Conservation (phyloP, 75 land plant species). For the Picea sitchensis region DNA sequence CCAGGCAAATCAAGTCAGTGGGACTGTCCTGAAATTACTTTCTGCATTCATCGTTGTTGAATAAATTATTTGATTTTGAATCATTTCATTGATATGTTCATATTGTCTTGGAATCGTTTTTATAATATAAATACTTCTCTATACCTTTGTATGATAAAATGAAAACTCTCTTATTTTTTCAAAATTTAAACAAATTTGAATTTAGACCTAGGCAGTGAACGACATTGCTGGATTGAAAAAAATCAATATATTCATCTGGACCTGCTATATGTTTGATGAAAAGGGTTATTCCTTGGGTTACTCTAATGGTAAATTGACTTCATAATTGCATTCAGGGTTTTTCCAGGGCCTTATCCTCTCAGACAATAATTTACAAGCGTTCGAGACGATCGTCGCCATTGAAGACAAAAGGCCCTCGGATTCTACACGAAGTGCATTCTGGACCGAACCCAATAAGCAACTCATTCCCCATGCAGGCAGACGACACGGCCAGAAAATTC, state of each 20-base stretch:
- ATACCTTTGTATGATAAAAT: no score
- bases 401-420: background rate
- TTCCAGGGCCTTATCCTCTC: background rate
- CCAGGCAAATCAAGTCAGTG: no score
- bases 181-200: no score
- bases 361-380: background rate
- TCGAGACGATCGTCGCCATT: background rate
- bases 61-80: no score
- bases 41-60: no score
- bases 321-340: background rate
- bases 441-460: constrained; percentile 15
- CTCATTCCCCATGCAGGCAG: background rate
- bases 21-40: no score
- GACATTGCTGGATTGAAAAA: background rate
- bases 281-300: background rate
- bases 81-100: no score
- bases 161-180: no score
- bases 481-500: background rate
- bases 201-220: no score
- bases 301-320: background rate
- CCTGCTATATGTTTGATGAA: background rate
- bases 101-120: no score
- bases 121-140: no score
- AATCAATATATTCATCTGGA: background rate
- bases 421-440: constrained; percentile 7